phyloP scores from a whole-genome alignment of 2,329 filamentous ascomycete genomes.

The Tolypocladium tropicale region DNA sequence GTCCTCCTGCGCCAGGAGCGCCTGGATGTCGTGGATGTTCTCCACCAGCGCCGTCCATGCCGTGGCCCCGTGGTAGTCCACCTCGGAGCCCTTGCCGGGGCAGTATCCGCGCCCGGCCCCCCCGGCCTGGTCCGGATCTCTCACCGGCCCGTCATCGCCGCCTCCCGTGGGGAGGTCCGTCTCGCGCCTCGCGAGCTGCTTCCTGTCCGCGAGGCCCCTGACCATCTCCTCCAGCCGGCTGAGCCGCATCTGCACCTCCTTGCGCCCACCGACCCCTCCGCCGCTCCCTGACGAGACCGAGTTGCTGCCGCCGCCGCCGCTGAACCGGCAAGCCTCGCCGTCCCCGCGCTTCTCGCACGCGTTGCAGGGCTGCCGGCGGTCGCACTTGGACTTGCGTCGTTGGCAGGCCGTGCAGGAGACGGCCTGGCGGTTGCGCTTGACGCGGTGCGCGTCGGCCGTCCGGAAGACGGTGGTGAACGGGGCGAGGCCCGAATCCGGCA shows the following conservation, averaged over 20 bases:
- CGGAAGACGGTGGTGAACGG: constrained; percentile 25
- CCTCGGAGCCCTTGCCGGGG: no score
- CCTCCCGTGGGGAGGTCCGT: neutral
- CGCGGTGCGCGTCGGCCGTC: constrained; percentile 19
- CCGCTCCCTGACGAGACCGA: neutral
- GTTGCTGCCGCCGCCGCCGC: constrained; percentile 6
- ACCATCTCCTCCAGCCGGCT: constrained; percentile 31
- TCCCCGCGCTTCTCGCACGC: constrained; percentile 28
- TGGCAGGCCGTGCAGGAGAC: constrained; percentile 32
- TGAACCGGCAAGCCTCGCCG: constrained; percentile 21
- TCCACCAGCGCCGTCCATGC: constrained; percentile 32
- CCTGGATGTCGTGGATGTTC: constrained; percentile 30
- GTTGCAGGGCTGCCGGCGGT: constrained; percentile 28
- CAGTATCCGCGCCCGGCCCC: neutral
- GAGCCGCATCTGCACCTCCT: constrained; percentile 28
- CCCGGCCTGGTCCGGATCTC: no score
- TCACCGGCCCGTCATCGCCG: neutral
- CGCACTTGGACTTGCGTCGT: constrained; percentile 31
- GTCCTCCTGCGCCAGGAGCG: constrained; percentile 16
- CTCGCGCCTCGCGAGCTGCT: neutral
- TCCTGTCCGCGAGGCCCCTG: constrained; percentile 18
- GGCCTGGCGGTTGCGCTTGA: constrained; percentile 28
- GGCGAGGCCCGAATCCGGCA: constrained; percentile 12
- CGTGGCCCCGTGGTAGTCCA: constrained; percentile 25
- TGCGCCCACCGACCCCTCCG: neutral